Percentiles rank a stretch among this genome's conserved stretches.
These are phyloP conservation scores for Lepraria neglecta DNA, from an alignment of 495 filamentous ascomycete genomes.

Conservation along the genomic window DNA sequence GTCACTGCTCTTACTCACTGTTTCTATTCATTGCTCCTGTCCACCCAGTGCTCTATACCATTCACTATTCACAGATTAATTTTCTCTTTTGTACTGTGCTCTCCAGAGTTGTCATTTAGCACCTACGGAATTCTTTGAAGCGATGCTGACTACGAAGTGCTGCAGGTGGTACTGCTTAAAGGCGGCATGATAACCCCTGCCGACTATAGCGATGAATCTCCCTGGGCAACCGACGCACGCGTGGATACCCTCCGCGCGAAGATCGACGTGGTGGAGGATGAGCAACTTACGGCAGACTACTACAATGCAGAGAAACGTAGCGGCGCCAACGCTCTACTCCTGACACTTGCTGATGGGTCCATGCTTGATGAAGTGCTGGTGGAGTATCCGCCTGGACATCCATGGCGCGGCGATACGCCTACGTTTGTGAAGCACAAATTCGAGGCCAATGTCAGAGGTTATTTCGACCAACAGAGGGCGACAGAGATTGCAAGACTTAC, in stretches of 20 bases:
- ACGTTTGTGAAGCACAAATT: conserved; percentile 54
- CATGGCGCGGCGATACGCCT: conserved; percentile 66
- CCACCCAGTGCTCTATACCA: too few relatives aligned
- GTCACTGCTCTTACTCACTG: too few relatives aligned
- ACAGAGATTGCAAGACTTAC: not conserved
- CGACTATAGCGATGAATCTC: conserved; percentile 37
- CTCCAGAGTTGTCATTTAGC: too few relatives aligned
- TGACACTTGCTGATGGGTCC: conserved; percentile 29
- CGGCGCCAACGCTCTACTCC: conserved; percentile 26
- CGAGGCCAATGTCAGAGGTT: not conserved
- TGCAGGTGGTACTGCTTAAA: conserved; percentile 37
- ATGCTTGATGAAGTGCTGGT: conserved; percentile 69
- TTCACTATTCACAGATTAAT: too few relatives aligned
- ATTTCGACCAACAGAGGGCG: not conserved
- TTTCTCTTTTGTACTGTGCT: too few relatives aligned
- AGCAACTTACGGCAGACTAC: conserved; percentile 36
- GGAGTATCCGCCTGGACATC: conserved; percentile 77
- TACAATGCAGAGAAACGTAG: conserved; percentile 30
- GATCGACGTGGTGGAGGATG: conserved; percentile 33
- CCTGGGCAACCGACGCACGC: conserved; percentile 30
- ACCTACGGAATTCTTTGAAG: too few relatives aligned
- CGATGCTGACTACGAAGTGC: too few relatives aligned
- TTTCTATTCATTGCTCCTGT: too few relatives aligned
- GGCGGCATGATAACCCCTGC: conserved; percentile 28
- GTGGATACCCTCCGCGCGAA: conserved; percentile 31